phyloP scores from a whole-genome alignment of 169 alveolate genomes.

The Ichthyophthirius multifiliis region DNA sequence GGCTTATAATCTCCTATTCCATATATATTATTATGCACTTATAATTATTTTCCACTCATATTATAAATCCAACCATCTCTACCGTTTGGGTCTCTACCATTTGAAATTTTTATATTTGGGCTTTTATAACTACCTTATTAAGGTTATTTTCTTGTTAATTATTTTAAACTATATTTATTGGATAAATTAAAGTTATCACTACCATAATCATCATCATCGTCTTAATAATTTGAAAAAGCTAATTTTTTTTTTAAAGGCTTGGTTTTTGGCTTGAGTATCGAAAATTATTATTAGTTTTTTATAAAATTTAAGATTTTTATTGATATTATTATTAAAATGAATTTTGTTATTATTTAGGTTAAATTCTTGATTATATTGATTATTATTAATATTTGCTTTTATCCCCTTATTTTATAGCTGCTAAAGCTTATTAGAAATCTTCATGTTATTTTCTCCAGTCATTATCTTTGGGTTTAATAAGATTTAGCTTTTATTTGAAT shows the following conservation, averaged over 20 bases:
- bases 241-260: background rate
- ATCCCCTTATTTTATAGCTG: conserved; percentile 10
- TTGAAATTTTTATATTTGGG: no score
- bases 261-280: background rate
- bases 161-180: background rate
- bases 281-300: background rate
- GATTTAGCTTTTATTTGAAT: background rate
- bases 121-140: no score
- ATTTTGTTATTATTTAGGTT: background rate
- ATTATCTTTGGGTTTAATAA: background rate
- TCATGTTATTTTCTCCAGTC: conserved; percentile 7
- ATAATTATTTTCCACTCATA: background rate
- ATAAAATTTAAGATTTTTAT: conserved; percentile 22
- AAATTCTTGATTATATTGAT: background rate
- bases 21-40: background rate
- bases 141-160: background rate
- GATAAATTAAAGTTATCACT: background rate
- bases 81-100: no score
- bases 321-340: background rate
- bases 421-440: background rate
- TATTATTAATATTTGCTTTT: background rate
- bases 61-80: background rate
- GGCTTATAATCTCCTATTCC: background rate
- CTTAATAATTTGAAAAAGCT: background rate
- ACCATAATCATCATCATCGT: background rate